These are phyloP conservation scores for Ustulina deusta DNA, from an alignment of 2,329 filamentous ascomycete genomes.

Conservation along the genomic window DNA sequence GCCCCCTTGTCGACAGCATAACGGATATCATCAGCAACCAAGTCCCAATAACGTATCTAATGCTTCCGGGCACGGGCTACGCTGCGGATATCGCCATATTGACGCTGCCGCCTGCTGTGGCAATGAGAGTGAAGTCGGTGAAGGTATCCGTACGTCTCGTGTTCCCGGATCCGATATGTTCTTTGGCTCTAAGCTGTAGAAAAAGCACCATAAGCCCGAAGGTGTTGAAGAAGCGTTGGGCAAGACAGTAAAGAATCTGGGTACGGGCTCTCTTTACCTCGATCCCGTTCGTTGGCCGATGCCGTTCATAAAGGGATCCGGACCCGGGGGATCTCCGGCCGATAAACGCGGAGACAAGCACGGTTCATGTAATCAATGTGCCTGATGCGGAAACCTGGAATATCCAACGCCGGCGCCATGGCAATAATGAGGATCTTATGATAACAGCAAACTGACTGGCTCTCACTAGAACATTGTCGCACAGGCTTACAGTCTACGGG, in stretches of 20 bases:
- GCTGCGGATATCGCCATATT: slow-evolving; percentile 65
- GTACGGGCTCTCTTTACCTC: slow-evolving; percentile 55
- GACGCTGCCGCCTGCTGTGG: slow-evolving; percentile 68
- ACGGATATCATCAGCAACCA: slow-evolving; percentile 26
- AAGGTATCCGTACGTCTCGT: slow-evolving; percentile 14
- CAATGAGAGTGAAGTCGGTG: slow-evolving; percentile 63
- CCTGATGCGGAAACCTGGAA: slow-evolving; percentile 37
- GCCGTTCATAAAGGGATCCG: slow-evolving; percentile 43
- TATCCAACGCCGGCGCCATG: not conserved
- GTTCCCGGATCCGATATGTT: slow-evolving; percentile 12
- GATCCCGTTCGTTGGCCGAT: slow-evolving; percentile 56
- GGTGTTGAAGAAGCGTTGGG: slow-evolving; percentile 50
- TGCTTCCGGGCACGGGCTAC: slow-evolving; percentile 53
- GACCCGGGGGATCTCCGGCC: slow-evolving; percentile 42
- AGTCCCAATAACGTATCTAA: slow-evolving; percentile 33
- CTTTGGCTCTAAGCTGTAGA: slow-evolving; percentile 43
- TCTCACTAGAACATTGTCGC: slow-evolving; percentile 34
- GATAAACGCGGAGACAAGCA: slow-evolving; percentile 36
- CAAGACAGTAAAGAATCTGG: slow-evolving; percentile 52
- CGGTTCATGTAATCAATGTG: slow-evolving; percentile 47
- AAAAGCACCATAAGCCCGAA: slow-evolving; percentile 50
- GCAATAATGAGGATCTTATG: not conserved
- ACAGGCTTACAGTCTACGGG: slow-evolving; percentile 66
- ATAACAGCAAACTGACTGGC: not conserved
- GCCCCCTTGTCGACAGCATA: not conserved